phyloP scores from a whole-genome alignment of 305 asterid species.

The Striga hermonthica region DNA sequence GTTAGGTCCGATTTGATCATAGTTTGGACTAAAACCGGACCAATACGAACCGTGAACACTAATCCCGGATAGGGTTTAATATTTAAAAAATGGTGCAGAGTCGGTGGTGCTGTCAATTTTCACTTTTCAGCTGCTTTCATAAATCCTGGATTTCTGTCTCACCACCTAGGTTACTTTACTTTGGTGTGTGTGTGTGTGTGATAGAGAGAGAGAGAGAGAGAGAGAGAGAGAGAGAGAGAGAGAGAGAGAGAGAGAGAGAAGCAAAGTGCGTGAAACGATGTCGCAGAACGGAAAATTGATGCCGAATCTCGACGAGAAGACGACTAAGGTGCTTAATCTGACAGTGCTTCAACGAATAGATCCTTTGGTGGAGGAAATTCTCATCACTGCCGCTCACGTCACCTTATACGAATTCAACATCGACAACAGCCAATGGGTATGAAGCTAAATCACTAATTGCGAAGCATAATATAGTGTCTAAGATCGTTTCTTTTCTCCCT shows the following conservation, averaged over 20 bases:
- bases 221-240: constrained; percentile 32
- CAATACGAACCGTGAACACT: no score
- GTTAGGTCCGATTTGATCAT: no score
- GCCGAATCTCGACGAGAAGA: constrained; percentile 87
- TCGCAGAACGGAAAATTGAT: constrained; percentile 67
- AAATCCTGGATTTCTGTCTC: no score
- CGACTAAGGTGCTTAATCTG: constrained; percentile 75
- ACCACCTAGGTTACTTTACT: no score
- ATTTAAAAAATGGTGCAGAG: no score
- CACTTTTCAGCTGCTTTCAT: no score
- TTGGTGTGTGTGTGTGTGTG: no score
- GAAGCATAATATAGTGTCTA: constrained; percentile 9
- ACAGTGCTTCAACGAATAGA: constrained; percentile 88
- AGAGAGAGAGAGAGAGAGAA: constrained; percentile 27
- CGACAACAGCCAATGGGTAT: constrained; percentile 85
- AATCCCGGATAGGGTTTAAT: no score
- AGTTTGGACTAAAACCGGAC: no score
- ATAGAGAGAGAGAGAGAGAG: constrained; percentile 26
- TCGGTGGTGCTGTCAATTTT: no score
- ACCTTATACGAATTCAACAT: constrained; percentile 86
- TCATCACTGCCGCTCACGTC: constrained; percentile 90
- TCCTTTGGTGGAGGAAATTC: constrained; percentile 78
- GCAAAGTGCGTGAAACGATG: constrained; percentile 33
- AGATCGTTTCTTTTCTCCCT: not conserved
- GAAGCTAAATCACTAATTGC: constrained; percentile 4